Percentiles rank a stretch among this genome's conserved stretches.
phyloP scores from a whole-genome alignment of 2,329 filamentous ascomycete species.

The Aurifilum marmelostoma region DNA sequence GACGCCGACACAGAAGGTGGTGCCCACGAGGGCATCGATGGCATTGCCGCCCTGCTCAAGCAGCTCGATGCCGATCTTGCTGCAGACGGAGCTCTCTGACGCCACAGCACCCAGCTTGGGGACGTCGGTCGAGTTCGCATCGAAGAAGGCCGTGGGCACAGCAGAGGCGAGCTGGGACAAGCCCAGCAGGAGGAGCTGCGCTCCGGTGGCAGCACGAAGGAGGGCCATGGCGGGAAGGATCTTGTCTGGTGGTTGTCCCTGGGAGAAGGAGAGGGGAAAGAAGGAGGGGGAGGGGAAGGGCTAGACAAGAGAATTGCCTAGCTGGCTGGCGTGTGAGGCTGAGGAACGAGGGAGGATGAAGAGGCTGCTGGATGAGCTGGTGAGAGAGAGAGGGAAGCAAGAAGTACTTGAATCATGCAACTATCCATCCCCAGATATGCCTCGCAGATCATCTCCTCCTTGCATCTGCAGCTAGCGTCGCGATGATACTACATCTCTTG shows the following conservation, averaged over 20 bases:
- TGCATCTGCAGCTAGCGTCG: not conserved
- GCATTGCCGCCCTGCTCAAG: slow-evolving; percentile 66
- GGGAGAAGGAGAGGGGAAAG: not conserved
- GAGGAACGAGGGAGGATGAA: not conserved
- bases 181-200: slow-evolving; percentile 29
- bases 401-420: not conserved
- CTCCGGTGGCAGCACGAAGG: slow-evolving; percentile 13
- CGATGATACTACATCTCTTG: not conserved
- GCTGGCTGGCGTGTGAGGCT: not conserved
- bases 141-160: slow-evolving; percentile 28
- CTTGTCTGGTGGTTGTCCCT: not conserved
- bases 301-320: not conserved
- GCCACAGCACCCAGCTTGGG: slow-evolving; percentile 59
- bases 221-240: slow-evolving; percentile 21
- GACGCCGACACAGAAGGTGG: slow-evolving; percentile 66
- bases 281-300: not conserved
- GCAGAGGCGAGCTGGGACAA: slow-evolving; percentile 40
- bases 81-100: slow-evolving; percentile 63
- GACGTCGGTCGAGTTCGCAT: slow-evolving; percentile 19
- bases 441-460: not conserved
- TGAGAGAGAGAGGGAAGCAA: not conserved
- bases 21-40: slow-evolving; percentile 67
- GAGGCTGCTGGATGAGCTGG: not conserved
- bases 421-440: not conserved
- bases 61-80: slow-evolving; percentile 59